A percentile compares a stretch with the other conserved stretches of the same genome.
phyloP scores from a whole-genome alignment of 768 basidiomycete species.

The Mycena indigotica region DNA sequence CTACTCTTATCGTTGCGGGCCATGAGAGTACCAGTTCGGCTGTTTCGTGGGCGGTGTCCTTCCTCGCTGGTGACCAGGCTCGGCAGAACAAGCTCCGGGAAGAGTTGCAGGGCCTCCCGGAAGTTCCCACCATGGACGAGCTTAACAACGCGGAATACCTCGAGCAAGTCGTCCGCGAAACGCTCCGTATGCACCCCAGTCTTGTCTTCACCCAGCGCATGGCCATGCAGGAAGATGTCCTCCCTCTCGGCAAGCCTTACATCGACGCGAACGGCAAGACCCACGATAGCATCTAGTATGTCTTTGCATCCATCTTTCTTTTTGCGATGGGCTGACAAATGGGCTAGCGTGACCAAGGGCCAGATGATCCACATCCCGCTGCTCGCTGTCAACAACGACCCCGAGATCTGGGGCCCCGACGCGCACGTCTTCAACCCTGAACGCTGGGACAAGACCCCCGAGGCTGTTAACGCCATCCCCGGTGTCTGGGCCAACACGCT shows the following conservation, averaged over 20 bases:
- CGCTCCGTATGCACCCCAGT: constrained; percentile 34
- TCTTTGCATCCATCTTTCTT: too few species aligned
- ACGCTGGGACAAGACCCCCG: constrained; percentile 40
- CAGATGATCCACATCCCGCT: constrained; percentile 35
- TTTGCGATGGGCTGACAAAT: too few species aligned
- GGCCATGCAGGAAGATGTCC: constrained; percentile 29
- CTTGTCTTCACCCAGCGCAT: constrained; percentile 28
- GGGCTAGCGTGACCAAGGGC: constrained; percentile 30
- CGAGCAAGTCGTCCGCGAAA: constrained; percentile 40
- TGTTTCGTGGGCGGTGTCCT: constrained; percentile 28
- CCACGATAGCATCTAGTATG: constrained; percentile 37
- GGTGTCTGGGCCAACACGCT: constrained; percentile 42
- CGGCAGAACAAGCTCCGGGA: constrained; percentile 28
- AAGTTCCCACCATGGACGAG: constrained; percentile 43
- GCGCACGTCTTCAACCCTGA: constrained; percentile 49
- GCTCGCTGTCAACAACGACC: constrained; percentile 37
- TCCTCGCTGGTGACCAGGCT: constrained; percentile 27
- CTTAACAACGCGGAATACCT: constrained; percentile 33
- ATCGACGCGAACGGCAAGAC: constrained; percentile 31
- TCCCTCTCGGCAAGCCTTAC: constrained; percentile 32
- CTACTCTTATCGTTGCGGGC: constrained; percentile 42
- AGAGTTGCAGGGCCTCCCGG: constrained; percentile 37
- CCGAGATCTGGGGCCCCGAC: constrained; percentile 47
- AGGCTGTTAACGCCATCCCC: constrained; percentile 33
- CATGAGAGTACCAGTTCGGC: constrained; percentile 29